phyloP scores from a whole-genome alignment of 148 eudicot genomes.

The Vaccinium macrocarpon region DNA sequence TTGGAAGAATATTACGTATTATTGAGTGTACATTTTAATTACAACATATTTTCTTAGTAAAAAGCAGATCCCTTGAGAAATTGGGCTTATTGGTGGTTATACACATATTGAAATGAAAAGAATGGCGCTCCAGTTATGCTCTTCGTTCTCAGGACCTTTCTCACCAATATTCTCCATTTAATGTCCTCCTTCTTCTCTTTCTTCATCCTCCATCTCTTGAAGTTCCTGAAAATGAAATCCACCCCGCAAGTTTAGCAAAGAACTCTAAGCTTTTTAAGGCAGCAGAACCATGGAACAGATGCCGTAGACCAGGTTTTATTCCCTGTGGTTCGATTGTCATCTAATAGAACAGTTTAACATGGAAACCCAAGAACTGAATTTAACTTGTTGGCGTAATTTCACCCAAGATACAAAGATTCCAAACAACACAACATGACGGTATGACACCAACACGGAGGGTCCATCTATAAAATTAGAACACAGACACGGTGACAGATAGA shows the following conservation, averaged over 20 bases:
- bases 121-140: slow-evolving; percentile 82
- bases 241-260: not conserved
- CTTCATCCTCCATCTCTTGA: slow-evolving; percentile 47
- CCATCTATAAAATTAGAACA: too few relatives aligned
- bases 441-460: not conserved
- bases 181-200: slow-evolving; percentile 77
- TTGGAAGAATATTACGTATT: not conserved
- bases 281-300: not conserved
- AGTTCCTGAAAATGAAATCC: slow-evolving; percentile 41
- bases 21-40: not conserved
- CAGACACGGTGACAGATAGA: not conserved
- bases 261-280: not conserved
- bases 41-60: not conserved
- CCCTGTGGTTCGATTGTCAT: too few relatives aligned
- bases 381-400: not conserved
- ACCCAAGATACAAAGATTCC: not conserved
- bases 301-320: not conserved
- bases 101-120: slow-evolving; percentile 44
- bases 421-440: not conserved
- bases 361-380: not conserved
- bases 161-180: slow-evolving; percentile 83
- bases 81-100: not conserved
- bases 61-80: not conserved
- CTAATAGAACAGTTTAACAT: not conserved
- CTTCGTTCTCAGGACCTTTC: slow-evolving; percentile 76